These are phyloP conservation scores for Bipolaris sorokiniana DNA, from an alignment of 2,329 filamentous ascomycete genomes.

Conservation along the genomic window DNA sequence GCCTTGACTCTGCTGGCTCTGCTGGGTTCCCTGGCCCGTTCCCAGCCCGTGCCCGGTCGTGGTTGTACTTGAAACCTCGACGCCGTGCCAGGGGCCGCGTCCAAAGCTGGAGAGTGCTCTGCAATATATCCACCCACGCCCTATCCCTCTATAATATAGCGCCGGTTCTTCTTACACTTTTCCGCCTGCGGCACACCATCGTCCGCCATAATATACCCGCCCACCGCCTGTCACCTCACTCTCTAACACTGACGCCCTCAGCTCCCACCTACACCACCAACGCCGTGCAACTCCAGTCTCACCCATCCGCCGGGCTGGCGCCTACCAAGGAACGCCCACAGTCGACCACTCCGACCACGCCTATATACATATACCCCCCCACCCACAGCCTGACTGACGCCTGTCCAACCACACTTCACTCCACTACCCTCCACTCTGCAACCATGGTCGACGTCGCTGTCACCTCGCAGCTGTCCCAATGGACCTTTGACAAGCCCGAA, in stretches of 20 bases:
- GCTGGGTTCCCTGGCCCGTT: conserved; percentile 1
- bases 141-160: conserved; percentile 10
- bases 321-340: conserved; percentile 9
- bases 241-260: conserved; percentile 2
- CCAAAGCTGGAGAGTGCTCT: conserved; percentile 5
- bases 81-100: conserved; percentile 11
- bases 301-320: conserved; percentile 25
- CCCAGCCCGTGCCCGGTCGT: conserved; percentile 6
- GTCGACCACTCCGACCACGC: neutral
- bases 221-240: neutral
- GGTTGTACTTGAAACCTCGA: conserved; percentile 25
- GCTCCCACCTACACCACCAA: neutral
- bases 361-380: conserved; percentile 23
- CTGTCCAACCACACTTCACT: conserved; percentile 6
- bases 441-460: conserved; percentile 43
- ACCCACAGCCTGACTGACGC: conserved; percentile 4
- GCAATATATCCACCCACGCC: conserved; percentile 15
- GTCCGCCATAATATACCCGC: conserved; percentile 3
- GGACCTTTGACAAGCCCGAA: conserved; percentile 46
- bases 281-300: conserved; percentile 27
- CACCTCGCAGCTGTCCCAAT: conserved; percentile 46
- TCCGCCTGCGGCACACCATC: neutral
- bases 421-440: conserved; percentile 14
- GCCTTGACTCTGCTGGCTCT: neutral
- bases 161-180: conserved; percentile 8